Evolutionary conservation across 148 eudicot species (phyloP).

Genomic region (Rheum nobile): DNA sequence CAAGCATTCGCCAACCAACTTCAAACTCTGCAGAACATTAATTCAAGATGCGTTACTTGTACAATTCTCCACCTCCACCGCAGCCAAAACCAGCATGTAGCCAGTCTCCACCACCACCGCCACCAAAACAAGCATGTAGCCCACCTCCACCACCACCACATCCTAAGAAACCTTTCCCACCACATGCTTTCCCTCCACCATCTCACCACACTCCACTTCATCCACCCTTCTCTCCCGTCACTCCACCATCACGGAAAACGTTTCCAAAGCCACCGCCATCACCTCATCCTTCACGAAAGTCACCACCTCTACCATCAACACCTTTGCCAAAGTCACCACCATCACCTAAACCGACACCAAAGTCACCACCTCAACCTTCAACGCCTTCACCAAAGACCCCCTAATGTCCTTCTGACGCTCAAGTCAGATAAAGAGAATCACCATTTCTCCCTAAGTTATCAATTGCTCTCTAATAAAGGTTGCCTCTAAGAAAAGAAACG

Average conservation of each 20-base stretch:
- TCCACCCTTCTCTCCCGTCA: not conserved
- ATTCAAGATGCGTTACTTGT: constrained; percentile 7
- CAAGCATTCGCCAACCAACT: too few relatives aligned
- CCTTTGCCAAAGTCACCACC: not conserved
- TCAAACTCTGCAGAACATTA: too few relatives aligned
- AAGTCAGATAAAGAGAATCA: too few relatives aligned
- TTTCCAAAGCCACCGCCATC: not conserved
- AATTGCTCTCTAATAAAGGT: too few relatives aligned
- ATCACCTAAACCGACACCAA: not conserved
- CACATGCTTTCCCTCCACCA: not conserved
- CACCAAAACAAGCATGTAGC: not conserved
- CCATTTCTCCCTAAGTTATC: too few relatives aligned
- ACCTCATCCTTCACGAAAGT: constrained; percentile 3
- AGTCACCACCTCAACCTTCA: not conserved
- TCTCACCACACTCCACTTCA: not conserved
- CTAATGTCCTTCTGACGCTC: too few relatives aligned
- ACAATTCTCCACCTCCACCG: not conserved
- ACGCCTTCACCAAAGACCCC: not conserved
- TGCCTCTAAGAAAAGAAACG: too few relatives aligned
- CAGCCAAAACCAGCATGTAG: not conserved
- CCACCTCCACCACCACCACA: not conserved
- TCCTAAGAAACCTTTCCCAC: not conserved
- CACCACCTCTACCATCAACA: not conserved
- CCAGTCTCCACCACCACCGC: not conserved
- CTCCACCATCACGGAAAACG: not conserved